These are phyloP conservation scores for Trichosporon asahii DNA, from an alignment of 1,284 basidiomycete species.

Conservation along the genomic window DNA sequence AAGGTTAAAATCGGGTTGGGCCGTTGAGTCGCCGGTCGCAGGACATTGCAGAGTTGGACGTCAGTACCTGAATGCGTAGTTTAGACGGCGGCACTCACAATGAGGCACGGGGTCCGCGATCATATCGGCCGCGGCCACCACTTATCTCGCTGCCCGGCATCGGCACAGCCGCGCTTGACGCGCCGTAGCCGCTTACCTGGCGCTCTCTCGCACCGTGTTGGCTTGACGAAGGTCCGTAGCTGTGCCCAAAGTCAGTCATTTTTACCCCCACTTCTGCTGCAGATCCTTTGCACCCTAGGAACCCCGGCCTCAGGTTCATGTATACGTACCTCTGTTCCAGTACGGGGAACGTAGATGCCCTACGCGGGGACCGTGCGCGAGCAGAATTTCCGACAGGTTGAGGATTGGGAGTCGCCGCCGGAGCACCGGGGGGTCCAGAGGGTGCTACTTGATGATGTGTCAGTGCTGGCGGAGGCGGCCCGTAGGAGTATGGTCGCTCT, in stretches of 20 bases:
- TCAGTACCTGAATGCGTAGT: slow-evolving; percentile 8
- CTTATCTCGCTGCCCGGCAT: neutral
- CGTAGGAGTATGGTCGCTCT: neutral
- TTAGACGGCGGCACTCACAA: slow-evolving; percentile 4
- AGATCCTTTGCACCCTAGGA: neutral
- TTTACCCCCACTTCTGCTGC: neutral
- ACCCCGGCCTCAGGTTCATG: neutral
- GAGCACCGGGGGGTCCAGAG: neutral
- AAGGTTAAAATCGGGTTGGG: slow-evolving; percentile 6
- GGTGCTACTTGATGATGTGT: neutral
- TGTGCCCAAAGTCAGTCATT: neutral
- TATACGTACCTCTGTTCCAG: neutral
- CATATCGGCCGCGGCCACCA: slow-evolving; percentile 6
- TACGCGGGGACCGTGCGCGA: neutral
- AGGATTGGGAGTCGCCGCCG: neutral
- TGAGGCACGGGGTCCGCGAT: neutral
- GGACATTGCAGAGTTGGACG: neutral
- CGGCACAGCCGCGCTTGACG: neutral
- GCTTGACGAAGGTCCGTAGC: neutral
- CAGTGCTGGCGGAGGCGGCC: neutral
- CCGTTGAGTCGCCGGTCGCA: neutral
- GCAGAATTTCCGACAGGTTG: neutral
- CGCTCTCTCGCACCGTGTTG: neutral
- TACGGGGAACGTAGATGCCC: neutral
- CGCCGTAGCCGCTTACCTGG: neutral